Conservation (phyloP, 2,329 filamentous ascomycete genomes). For the Xylariaceae sp. region DNA sequence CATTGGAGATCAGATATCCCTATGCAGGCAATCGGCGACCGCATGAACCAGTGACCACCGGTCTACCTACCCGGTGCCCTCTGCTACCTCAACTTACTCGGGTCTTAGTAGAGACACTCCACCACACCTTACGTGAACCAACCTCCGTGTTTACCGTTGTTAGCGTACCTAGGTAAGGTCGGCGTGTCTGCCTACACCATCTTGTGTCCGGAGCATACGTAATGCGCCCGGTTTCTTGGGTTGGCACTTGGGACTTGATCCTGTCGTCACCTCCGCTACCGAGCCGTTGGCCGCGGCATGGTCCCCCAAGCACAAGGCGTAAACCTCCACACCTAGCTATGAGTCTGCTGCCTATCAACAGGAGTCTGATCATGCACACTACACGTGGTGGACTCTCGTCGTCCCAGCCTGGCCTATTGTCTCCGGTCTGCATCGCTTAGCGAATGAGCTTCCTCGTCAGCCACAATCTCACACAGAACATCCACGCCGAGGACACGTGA, state of each 20-base stretch:
- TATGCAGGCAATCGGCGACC: background rate
- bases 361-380: conserved; percentile 2
- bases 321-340: background rate
- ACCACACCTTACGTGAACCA: background rate
- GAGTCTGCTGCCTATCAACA: background rate
- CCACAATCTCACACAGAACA: conserved; percentile 9
- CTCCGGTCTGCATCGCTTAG: conserved; percentile 9
- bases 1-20: background rate
- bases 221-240: background rate
- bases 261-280: background rate
- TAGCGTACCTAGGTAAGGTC: background rate
- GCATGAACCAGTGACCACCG: background rate
- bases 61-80: background rate
- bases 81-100: background rate
- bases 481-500: conserved; percentile 12
- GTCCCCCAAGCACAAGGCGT: conserved; percentile 3
- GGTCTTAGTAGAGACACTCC: background rate
- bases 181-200: background rate
- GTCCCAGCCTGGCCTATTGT: conserved; percentile 8
- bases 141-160: background rate
- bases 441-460: conserved; percentile 8
- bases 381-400: conserved; percentile 15
- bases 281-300: background rate
- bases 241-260: too few relatives aligned
- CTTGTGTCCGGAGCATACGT: background rate